A percentile compares a stretch with the other conserved stretches of the same genome.
Evolutionary conservation across 495 filamentous ascomycete species (phyloP).

Genomic region (Podospora pseudoanserina): DNA sequence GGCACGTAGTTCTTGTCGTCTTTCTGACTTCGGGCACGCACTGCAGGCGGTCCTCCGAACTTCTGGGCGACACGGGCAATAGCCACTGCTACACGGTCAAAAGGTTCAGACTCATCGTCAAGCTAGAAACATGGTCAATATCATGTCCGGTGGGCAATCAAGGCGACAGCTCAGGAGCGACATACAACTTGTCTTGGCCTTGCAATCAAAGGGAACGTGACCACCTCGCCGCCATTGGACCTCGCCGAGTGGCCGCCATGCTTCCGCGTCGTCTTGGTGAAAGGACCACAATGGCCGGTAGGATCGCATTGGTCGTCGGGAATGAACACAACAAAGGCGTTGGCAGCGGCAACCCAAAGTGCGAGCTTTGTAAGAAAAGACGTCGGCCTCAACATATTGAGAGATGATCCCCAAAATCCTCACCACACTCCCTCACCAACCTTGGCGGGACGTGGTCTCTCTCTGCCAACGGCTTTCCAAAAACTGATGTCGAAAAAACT

Average conservation of each 20-base stretch:
- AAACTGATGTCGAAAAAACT: constrained; percentile 8
- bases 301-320: constrained; percentile 25
- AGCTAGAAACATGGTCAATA: not conserved
- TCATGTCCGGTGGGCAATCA: not conserved
- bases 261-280: not conserved
- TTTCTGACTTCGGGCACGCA: constrained; percentile 21
- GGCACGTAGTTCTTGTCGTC: constrained; percentile 17
- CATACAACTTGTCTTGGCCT: constrained; percentile 17
- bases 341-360: constrained; percentile 38
- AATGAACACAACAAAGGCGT: constrained; percentile 38
- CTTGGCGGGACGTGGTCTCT: constrained; percentile 14
- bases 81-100: constrained; percentile 18
- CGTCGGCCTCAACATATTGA: constrained; percentile 39
- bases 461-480: constrained; percentile 12
- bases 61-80: constrained; percentile 24
- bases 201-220: constrained; percentile 20
- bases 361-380: constrained; percentile 37
- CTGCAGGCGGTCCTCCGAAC: constrained; percentile 14
- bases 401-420: constrained; percentile 17
- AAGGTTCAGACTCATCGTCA: constrained; percentile 9
- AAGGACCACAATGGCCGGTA: constrained; percentile 14
- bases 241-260: constrained; percentile 3
- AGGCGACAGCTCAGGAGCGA: constrained; percentile 3
- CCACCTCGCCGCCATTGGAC: constrained; percentile 5
- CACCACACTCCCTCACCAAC: constrained; percentile 28